phyloP scores from a whole-genome alignment of 2,329 filamentous ascomycete species.

The Aspergillus quadricinctus region DNA sequence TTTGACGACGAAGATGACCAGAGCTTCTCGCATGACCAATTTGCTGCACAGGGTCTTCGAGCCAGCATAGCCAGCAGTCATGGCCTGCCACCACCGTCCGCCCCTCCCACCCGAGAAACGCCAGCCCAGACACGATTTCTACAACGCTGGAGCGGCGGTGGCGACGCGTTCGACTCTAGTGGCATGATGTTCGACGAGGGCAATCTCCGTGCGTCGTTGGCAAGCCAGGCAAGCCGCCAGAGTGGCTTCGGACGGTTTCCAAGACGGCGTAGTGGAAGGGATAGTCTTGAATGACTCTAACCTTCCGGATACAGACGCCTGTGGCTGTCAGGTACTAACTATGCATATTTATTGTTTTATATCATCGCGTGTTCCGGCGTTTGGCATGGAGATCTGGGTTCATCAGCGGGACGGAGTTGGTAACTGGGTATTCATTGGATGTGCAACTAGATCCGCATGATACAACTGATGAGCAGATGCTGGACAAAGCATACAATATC shows the following conservation, averaged over 20 bases:
- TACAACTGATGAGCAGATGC: no score
- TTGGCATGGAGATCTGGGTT: background rate
- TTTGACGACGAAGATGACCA: constrained; percentile 43
- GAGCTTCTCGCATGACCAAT: constrained; percentile 21
- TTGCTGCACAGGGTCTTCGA: constrained; percentile 23
- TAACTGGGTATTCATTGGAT: background rate
- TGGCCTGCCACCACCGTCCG: constrained; percentile 26
- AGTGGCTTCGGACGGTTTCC: constrained; percentile 38
- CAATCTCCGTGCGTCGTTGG: constrained; percentile 30
- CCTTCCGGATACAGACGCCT: background rate
- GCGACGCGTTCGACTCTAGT: constrained; percentile 34
- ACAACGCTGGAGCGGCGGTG: constrained; percentile 37
- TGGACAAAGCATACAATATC: no score
- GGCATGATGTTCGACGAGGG: constrained; percentile 32
- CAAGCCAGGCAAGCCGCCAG: constrained; percentile 28
- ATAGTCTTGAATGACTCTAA: constrained; percentile 49
- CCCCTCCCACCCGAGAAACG: constrained; percentile 28
- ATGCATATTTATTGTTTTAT: background rate
- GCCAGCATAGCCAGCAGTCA: constrained; percentile 33
- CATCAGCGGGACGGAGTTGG: background rate
- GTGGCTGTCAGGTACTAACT: background rate
- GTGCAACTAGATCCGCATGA: background rate
- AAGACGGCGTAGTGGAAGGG: constrained; percentile 37
- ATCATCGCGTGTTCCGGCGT: background rate
- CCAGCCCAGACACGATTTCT: constrained; percentile 38